These are phyloP conservation scores for Elsinoe arachidis DNA, from an alignment of 2,329 filamentous ascomycete genomes.

Conservation along the genomic window DNA sequence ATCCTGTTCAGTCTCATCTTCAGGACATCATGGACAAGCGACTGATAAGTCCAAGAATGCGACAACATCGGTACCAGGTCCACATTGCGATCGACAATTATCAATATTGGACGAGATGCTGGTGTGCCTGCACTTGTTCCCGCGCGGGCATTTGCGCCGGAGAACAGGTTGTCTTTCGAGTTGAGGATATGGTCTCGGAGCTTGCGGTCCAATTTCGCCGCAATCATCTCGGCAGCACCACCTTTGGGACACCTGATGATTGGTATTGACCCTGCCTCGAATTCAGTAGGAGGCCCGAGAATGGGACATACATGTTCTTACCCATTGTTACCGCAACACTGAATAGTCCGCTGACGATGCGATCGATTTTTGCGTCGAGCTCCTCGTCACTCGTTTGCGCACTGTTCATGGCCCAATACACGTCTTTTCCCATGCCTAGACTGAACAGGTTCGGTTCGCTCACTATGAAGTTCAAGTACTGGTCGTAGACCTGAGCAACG, in stretches of 20 bases:
- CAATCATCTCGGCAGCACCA: slow-evolving; percentile 87
- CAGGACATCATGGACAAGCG: slow-evolving; percentile 69
- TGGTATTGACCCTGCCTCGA: slow-evolving; percentile 64
- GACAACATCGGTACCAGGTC: slow-evolving; percentile 98
- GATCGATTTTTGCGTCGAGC: slow-evolving; percentile 77
- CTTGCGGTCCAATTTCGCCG: slow-evolving; percentile 88
- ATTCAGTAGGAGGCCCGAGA: slow-evolving; percentile 16
- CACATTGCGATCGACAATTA: slow-evolving; percentile 91
- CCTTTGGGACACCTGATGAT: slow-evolving; percentile 92
- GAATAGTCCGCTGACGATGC: slow-evolving; percentile 92
- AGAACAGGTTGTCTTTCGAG: slow-evolving; percentile 96
- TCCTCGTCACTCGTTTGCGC: slow-evolving; percentile 83
- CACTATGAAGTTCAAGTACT: slow-evolving; percentile 96
- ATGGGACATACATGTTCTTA: slow-evolving; percentile 30
- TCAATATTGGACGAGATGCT: slow-evolving; percentile 73
- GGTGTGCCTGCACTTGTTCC: slow-evolving; percentile 52
- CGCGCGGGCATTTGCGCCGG: slow-evolving; percentile 54
- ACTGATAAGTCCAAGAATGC: slow-evolving; percentile 88
- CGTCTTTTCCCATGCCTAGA: slow-evolving; percentile 83
- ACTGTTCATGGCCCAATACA: slow-evolving; percentile 95
- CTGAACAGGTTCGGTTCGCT: slow-evolving; percentile 93
- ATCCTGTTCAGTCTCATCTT: slow-evolving; percentile 86
- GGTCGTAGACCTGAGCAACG: slow-evolving; percentile 88
- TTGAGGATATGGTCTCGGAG: slow-evolving; percentile 93
- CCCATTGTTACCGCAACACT: slow-evolving; percentile 98